phyloP scores from a whole-genome alignment of 306 rosid genomes.

The Lathyrus sativus region DNA sequence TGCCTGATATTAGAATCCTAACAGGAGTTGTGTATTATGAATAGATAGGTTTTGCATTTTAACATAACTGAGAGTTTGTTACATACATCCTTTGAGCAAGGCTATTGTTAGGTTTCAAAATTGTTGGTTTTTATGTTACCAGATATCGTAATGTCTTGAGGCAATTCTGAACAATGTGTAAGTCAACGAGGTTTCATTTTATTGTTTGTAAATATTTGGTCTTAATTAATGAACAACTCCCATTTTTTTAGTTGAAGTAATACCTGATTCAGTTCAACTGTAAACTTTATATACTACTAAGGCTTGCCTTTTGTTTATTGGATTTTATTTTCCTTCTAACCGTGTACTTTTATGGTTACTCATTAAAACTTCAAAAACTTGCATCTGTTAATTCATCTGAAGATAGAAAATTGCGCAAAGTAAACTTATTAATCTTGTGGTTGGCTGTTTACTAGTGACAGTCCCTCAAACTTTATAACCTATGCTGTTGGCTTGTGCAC shows the following conservation, averaged over 20 bases:
- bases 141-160: neutral
- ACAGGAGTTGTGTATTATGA: slow-evolving; percentile 11
- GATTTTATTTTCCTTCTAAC: neutral
- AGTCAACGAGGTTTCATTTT: slow-evolving; percentile 10
- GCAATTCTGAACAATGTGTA: slow-evolving; percentile 14
- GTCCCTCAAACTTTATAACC: slow-evolving; percentile 15
- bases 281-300: slow-evolving; percentile 2
- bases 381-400: slow-evolving; percentile 17
- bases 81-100: slow-evolving; percentile 9
- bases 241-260: slow-evolving; percentile 20
- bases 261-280: neutral
- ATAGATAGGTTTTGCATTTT: neutral
- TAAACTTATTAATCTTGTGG: slow-evolving; percentile 18
- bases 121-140: slow-evolving; percentile 21
- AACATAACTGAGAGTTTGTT: slow-evolving; percentile 3
- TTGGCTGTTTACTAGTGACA: slow-evolving; percentile 12
- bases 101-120: slow-evolving; percentile 16
- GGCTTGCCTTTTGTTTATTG: slow-evolving; percentile 5
- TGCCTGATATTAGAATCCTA: slow-evolving; percentile 21
- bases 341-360: slow-evolving; percentile 11
- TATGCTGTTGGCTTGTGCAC: neutral
- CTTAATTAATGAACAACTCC: neutral
- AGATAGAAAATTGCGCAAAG: slow-evolving; percentile 4
- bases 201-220: neutral
- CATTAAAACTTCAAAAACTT: neutral